Evolutionary conservation across 352 stramenopile species (phyloP).

Genomic region (Phytophthora hibernalis): DNA sequence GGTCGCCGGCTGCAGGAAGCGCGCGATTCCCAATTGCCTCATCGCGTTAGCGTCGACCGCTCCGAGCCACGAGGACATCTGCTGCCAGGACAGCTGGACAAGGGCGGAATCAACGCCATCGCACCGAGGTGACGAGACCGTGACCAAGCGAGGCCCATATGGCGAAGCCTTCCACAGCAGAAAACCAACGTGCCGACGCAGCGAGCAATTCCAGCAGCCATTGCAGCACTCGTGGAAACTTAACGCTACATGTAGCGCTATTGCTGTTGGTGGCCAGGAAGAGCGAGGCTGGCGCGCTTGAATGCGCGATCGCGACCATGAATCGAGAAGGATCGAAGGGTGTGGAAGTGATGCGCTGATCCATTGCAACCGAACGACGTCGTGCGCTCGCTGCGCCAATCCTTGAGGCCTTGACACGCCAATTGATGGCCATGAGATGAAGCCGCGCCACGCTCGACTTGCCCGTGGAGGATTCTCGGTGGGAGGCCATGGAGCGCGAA

Average conservation of each 20-base stretch:
- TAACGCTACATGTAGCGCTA: too few species aligned
- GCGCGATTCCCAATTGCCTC: conserved; percentile 10
- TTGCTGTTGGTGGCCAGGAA: too few species aligned
- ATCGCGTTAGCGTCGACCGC: conserved; percentile 36
- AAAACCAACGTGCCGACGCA: conserved; percentile 16
- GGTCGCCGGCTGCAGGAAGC: background rate
- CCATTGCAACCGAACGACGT: conserved; percentile 29
- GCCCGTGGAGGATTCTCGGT: background rate
- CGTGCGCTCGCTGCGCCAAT: conserved; percentile 16
- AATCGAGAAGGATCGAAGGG: conserved; percentile 20
- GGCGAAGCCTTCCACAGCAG: conserved; percentile 24
- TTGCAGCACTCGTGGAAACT: too few species aligned
- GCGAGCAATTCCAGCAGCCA: background rate
- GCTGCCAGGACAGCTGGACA: conserved; percentile 40
- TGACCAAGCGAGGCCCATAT: conserved; percentile 29
- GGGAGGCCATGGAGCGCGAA: background rate
- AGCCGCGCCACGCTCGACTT: background rate
- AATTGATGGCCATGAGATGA: conserved; percentile 21
- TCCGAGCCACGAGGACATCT: conserved; percentile 27
- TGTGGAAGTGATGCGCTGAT: conserved; percentile 28
- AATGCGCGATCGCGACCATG: conserved; percentile 9
- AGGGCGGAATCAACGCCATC: conserved; percentile 42
- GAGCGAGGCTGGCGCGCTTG: background rate
- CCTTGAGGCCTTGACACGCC: conserved; percentile 22
- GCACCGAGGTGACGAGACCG: conserved; percentile 20